Conservation (phyloP, 345 rosid species). For the Syzygium jambos region DNA sequence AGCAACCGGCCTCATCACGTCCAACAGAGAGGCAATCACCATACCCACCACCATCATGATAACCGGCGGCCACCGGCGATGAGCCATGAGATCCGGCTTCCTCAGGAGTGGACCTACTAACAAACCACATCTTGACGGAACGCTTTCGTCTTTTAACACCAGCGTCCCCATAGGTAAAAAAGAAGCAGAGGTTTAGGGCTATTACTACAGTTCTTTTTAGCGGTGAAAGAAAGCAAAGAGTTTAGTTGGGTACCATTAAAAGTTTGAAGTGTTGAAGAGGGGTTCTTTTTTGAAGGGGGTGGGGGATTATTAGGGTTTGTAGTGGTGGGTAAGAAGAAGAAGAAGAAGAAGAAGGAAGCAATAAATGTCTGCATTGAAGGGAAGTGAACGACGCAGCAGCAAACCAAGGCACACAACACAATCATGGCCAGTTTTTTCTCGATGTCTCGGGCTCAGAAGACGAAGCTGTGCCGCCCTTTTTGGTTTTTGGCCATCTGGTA, state of each 20-base stretch:
- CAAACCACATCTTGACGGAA: background rate
- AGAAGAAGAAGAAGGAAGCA: background rate
- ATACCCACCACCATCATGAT: background rate
- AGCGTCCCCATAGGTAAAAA: background rate
- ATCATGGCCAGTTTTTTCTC: background rate
- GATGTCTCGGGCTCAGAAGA: background rate
- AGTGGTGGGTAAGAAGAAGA: background rate
- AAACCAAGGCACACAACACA: background rate
- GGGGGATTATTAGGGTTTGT: background rate
- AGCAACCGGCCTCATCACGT: background rate
- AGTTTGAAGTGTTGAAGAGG: background rate
- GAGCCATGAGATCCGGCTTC: conserved; percentile 32
- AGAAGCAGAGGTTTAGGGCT: background rate
- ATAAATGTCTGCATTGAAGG: background rate
- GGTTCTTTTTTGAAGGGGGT: background rate
- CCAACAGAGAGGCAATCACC: background rate
- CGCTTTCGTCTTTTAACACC: background rate
- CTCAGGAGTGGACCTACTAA: conserved; percentile 67
- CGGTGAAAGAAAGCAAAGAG: background rate
- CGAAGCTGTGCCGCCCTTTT: background rate
- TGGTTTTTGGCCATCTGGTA: background rate
- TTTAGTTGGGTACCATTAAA: background rate
- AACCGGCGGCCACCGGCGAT: conserved; percentile 6
- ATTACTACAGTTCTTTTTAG: background rate
- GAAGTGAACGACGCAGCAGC: background rate